Evolutionary conservation across 2,329 filamentous ascomycete genomes (phyloP).

Genomic region (Exophiala xenobiotica): DNA sequence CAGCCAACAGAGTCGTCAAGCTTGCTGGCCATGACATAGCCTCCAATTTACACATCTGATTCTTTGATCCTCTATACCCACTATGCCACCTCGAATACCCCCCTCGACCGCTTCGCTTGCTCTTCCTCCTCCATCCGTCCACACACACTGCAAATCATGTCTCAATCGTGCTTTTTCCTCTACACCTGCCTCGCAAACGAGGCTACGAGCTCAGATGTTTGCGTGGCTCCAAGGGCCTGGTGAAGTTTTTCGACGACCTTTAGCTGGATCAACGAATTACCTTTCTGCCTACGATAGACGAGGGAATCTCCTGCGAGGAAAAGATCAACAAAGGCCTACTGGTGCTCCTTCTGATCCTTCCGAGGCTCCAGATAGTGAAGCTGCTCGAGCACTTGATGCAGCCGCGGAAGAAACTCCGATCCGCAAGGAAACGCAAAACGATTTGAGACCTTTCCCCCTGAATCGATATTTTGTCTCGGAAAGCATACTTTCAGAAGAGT

Average conservation of each 20-base stretch:
- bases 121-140: slow-evolving; percentile 20
- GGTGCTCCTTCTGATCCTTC: background rate
- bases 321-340: background rate
- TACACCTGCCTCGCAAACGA: slow-evolving; percentile 41
- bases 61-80: background rate
- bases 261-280: slow-evolving; percentile 55
- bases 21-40: background rate
- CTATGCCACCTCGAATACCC: slow-evolving; percentile 28
- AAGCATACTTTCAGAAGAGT: slow-evolving; percentile 68
- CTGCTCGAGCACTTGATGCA: slow-evolving; percentile 30
- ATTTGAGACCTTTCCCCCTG: slow-evolving; percentile 65
- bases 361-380: slow-evolving; percentile 9
- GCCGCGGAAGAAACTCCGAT: slow-evolving; percentile 34
- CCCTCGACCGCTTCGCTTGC: slow-evolving; percentile 16
- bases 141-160: slow-evolving; percentile 31
- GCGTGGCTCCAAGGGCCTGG: slow-evolving; percentile 60
- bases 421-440: slow-evolving; percentile 18
- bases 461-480: slow-evolving; percentile 71
- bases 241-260: slow-evolving; percentile 47
- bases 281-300: slow-evolving; percentile 53
- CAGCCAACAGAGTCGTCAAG: background rate
- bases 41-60: background rate
- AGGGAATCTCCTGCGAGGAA: slow-evolving; percentile 47
- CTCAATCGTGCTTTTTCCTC: slow-evolving; percentile 29
- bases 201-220: slow-evolving; percentile 56